Base-by-base conservation (phyloP, 1,284 basidiomycete species). In the Ganoderma leucocontextum region DNA sequence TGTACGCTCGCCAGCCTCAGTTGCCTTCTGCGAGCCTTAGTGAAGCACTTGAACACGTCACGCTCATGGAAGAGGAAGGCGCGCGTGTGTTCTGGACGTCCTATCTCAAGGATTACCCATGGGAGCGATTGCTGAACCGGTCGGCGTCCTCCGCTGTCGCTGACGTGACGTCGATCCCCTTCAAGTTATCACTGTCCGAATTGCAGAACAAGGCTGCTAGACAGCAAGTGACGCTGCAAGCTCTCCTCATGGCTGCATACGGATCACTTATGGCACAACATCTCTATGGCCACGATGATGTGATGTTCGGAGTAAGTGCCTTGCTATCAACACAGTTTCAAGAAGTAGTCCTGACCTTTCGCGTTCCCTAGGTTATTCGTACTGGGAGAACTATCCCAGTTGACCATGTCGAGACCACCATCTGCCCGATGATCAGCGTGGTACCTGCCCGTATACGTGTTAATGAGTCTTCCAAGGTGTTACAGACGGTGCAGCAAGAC, bases 351-450 rank as follows among this genome's bases (percentile, higher is more conserved):
- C n/a, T 69, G 33, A 62, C 49, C 69, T 9, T 25, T 36, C 39
- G 19, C 35, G 19, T 62, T 60, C 38, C 60, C 10, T 60, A 87
- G 85, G 79, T 84, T 29, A 82, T 87, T 58, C 83, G 85, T 33
- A 84, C 85, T 39, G 86, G 86, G 10, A 78, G 85, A 12, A 74
- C 86, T 15, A 74, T 84, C 42, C 80, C 83, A 29, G 74, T 85
- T 2, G 81, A 83, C 33, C 71, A 78, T 49, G 76, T 83, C 60
- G 82, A 83, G 66, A 73, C 72, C 36, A 82, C 82, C 2, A 74
- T 82, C 49, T 82, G 74, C 62, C 85, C 85, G 5, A 77, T 83
- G 39, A 77, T 87, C 25, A 80, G 82, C 33, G 80, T 86, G 5
- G 77, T 85, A n/a, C 85, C 85, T 3, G 76, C 78, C 12, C 77